A percentile compares a stretch with the other conserved stretches of the same genome.
phyloP scores from a whole-genome alignment of 495 filamentous ascomycete genomes.

The Aspergillus egyptiacus region DNA sequence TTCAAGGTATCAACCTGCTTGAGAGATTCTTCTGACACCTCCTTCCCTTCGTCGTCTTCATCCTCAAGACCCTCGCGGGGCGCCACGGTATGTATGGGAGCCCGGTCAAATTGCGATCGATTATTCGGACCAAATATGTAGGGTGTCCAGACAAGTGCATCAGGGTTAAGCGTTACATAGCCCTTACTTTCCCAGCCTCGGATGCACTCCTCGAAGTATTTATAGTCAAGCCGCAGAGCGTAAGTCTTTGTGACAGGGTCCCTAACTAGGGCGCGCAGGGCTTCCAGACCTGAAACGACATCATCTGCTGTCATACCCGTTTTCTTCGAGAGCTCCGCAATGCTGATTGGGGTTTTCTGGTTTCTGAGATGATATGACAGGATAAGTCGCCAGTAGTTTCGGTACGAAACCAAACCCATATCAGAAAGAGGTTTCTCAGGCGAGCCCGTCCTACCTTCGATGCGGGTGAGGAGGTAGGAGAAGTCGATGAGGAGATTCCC shows the following conservation, averaged over 20 bases:
- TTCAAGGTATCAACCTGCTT: slow-evolving; percentile 7
- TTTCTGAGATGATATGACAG: slow-evolving; percentile 73
- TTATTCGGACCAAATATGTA: slow-evolving; percentile 91
- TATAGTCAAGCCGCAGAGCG: slow-evolving; percentile 76
- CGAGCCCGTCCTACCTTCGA: slow-evolving; percentile 90
- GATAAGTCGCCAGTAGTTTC: slow-evolving; percentile 91
- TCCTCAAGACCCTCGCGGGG: slow-evolving; percentile 65
- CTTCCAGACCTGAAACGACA: slow-evolving; percentile 87
- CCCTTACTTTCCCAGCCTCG: slow-evolving; percentile 78
- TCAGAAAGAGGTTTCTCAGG: slow-evolving; percentile 97
- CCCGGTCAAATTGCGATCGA: slow-evolving; percentile 76
- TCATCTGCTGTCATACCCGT: slow-evolving; percentile 97
- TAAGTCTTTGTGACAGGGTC: slow-evolving; percentile 86
- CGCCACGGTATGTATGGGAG: slow-evolving; percentile 79
- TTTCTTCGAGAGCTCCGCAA: slow-evolving; percentile 75
- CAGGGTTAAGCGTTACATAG: slow-evolving; percentile 77
- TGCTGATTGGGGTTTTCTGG: slow-evolving; percentile 61
- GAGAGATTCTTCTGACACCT: slow-evolving; percentile 28
- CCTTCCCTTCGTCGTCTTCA: slow-evolving; percentile 33
- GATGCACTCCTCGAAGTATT: slow-evolving; percentile 79
- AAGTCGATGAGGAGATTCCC: slow-evolving; percentile 96
- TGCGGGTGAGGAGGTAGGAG: slow-evolving; percentile 89
- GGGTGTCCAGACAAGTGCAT: slow-evolving; percentile 88
- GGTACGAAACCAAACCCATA: slow-evolving; percentile 94
- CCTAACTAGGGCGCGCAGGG: slow-evolving; percentile 76